Percentiles rank a stretch among this genome's conserved stretches.
phyloP scores from a whole-genome alignment of 2,329 filamentous ascomycete genomes.

The Lasiodiplodia sp. region DNA sequence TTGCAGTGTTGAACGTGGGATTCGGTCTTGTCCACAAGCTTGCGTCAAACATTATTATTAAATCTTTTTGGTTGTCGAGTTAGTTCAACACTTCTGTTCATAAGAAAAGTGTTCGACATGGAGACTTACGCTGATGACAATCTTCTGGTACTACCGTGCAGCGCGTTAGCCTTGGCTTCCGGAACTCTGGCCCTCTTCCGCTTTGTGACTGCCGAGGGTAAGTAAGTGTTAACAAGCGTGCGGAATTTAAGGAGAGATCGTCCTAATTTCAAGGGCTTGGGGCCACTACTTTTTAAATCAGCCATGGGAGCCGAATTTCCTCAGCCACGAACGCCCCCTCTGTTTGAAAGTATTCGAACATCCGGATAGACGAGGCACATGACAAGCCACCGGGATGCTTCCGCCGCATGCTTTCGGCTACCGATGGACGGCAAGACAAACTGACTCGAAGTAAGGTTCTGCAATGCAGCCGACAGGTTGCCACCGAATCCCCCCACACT shows the following conservation, averaged over 20 bases:
- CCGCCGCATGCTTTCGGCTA: slow-evolving; percentile 1
- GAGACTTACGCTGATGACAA: no score
- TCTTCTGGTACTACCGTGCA: background rate
- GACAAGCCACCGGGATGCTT: slow-evolving; percentile 4
- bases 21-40: background rate
- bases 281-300: background rate
- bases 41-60: background rate
- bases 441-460: background rate
- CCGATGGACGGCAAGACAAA: background rate
- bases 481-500: background rate
- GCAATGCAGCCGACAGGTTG: background rate
- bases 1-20: background rate
- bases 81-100: background rate
- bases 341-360: background rate
- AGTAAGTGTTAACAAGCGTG: background rate
- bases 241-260: slow-evolving; percentile 4
- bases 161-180: background rate
- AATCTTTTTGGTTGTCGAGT: background rate
- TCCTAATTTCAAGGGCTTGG: background rate
- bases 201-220: slow-evolving; percentile 13
- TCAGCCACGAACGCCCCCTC: slow-evolving; percentile 8
- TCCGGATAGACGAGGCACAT: slow-evolving; percentile 4
- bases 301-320: background rate
- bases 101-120: background rate
- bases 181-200: background rate